These are phyloP conservation scores for Porcisia deanei DNA, from an alignment of 208 protist species.

Conservation along the genomic window DNA sequence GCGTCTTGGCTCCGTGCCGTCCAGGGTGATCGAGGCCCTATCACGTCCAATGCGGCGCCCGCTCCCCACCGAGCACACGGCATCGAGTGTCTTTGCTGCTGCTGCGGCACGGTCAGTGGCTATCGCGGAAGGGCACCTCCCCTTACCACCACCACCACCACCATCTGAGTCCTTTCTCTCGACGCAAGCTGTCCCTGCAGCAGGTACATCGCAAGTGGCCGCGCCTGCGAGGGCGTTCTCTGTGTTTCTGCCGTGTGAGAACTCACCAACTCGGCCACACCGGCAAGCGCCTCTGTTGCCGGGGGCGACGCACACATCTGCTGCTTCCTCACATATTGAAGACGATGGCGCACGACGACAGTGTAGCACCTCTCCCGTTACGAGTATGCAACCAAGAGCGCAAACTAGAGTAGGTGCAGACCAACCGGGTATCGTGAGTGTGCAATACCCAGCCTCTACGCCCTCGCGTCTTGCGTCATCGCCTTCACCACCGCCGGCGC, in stretches of 20 bases:
- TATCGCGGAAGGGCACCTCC: neutral
- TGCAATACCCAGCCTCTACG: neutral
- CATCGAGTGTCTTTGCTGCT: neutral
- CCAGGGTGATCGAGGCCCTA: constrained; percentile 16
- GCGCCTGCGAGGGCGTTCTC: neutral
- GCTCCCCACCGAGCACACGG: constrained; percentile 21
- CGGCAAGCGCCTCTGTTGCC: constrained; percentile 7
- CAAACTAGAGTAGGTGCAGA: neutral
- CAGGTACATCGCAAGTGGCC: neutral
- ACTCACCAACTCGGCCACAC: neutral
- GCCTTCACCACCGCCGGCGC: neutral
- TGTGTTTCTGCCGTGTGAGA: neutral
- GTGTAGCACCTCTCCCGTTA: neutral
- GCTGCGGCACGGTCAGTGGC: neutral
- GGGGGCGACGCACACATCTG: constrained; percentile 1
- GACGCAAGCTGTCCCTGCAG: neutral
- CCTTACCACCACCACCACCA: neutral
- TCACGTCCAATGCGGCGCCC: constrained; percentile 18
- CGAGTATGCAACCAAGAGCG: neutral
- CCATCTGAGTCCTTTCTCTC: neutral
- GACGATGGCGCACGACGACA: neutral
- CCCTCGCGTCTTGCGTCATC: neutral
- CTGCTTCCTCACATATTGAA: neutral
- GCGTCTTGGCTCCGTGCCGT: constrained; percentile 23
- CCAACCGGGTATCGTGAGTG: neutral